A percentile compares a stretch with the other conserved stretches of the same genome.
These are phyloP conservation scores for Melampsora americana DNA, from an alignment of 1,284 basidiomycete species.

Conservation along the genomic window DNA sequence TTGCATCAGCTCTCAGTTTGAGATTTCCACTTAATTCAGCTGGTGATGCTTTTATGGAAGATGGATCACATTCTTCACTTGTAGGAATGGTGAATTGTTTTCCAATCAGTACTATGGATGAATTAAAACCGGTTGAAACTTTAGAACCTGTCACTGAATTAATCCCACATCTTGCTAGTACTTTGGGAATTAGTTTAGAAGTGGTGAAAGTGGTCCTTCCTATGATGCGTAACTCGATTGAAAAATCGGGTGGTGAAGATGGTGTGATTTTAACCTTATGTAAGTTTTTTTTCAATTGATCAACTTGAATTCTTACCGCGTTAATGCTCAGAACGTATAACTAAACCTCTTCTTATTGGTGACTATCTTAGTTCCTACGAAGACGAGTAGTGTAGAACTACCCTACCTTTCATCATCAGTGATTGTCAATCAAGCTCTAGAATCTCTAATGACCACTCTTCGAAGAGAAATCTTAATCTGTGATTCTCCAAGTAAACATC, in stretches of 20 bases:
- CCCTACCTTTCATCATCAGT: slow-evolving; percentile 26
- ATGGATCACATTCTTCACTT: neutral
- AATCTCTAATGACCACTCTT: slow-evolving; percentile 28
- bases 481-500: neutral
- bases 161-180: neutral
- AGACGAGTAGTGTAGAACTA: slow-evolving; percentile 19
- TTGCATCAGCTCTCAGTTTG: slow-evolving; percentile 9
- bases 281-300: neutral
- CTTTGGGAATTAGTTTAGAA: slow-evolving; percentile 5
- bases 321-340: neutral
- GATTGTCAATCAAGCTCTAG: slow-evolving; percentile 29
- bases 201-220: slow-evolving; percentile 37
- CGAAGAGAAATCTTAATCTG: slow-evolving; percentile 32
- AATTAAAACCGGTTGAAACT: slow-evolving; percentile 19
- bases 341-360: neutral
- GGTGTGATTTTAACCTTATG: slow-evolving; percentile 35
- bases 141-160: slow-evolving; percentile 7
- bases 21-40: slow-evolving; percentile 8
- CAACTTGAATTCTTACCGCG: neutral
- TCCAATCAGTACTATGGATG: slow-evolving; percentile 4
- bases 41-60: neutral
- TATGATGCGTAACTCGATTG: slow-evolving; percentile 37
- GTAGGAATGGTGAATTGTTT: slow-evolving; percentile 40
- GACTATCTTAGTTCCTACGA: slow-evolving; percentile 18
- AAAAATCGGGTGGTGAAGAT: slow-evolving; percentile 6